Percentiles rank a stretch among this genome's conserved stretches.
Conservation (phyloP, 441 rosid species). For the Syzygium malaccense region DNA sequence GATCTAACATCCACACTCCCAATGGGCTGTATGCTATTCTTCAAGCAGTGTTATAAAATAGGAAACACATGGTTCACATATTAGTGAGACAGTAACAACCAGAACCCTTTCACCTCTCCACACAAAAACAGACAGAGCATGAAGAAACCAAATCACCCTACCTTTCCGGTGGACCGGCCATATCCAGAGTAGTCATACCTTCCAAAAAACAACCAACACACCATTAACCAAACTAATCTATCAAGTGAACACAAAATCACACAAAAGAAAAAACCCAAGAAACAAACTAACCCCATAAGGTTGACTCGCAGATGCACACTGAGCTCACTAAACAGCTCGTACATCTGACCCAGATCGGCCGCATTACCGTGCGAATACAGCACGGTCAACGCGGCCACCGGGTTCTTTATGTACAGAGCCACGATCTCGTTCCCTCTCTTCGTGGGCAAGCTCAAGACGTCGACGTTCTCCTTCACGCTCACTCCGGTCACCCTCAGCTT, state of each 20-base stretch:
- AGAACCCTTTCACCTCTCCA: background rate
- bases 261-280: background rate
- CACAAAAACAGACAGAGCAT: background rate
- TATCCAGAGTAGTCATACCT: slow-evolving; percentile 96
- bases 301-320: slow-evolving; percentile 80
- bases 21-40: background rate
- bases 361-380: slow-evolving; percentile 92
- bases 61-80: background rate
- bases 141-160: slow-evolving; percentile 10
- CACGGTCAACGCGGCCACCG: slow-evolving; percentile 59
- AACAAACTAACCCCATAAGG: slow-evolving; percentile 61
- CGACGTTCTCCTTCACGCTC: slow-evolving; percentile 48
- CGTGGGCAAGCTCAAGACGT: slow-evolving; percentile 55
- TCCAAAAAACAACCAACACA: slow-evolving; percentile 4
- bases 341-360: slow-evolving; percentile 94
- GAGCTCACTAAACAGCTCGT: slow-evolving; percentile 69
- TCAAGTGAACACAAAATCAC: background rate
- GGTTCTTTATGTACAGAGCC: slow-evolving; percentile 71
- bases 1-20: background rate
- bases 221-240: background rate
- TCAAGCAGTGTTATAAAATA: background rate
- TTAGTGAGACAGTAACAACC: background rate
- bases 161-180: slow-evolving; percentile 91
- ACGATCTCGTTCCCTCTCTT: slow-evolving; percentile 81
- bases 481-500: slow-evolving; percentile 57